Evolutionary conservation across 192 early-diverging fungal species (phyloP).

Genomic region (Rhizoclosmatium sp.): DNA sequence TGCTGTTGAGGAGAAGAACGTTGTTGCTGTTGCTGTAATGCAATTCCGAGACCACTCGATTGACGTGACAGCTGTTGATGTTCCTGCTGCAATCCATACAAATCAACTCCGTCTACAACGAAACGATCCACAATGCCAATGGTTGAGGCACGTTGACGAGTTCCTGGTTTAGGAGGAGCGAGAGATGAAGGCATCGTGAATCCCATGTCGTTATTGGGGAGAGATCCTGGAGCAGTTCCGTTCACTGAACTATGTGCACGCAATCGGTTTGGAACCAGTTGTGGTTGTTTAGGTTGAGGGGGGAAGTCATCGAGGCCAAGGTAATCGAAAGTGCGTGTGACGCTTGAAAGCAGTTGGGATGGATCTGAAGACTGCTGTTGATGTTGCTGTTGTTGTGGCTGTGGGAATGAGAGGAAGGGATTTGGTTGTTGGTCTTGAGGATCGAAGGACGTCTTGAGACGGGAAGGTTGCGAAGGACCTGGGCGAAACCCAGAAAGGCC

Average conservation of each 20-base stretch:
- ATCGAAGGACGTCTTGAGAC: slow-evolving; percentile 21
- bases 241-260: slow-evolving; percentile 10
- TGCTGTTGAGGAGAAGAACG: slow-evolving; percentile 2
- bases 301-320: slow-evolving; percentile 63
- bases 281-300: neutral
- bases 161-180: slow-evolving; percentile 6
- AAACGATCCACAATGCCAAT: slow-evolving; percentile 49
- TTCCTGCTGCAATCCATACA: slow-evolving; percentile 14
- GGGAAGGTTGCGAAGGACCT: neutral
- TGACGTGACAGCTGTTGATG: neutral
- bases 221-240: neutral
- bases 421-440: neutral
- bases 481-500: neutral
- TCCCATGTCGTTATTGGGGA: neutral
- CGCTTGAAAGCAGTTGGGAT: neutral
- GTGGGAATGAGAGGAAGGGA: too few relatives aligned
- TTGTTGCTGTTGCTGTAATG: neutral
- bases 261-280: slow-evolving; percentile 9
- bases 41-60: neutral
- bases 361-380: too few relatives aligned
- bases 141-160: slow-evolving; percentile 42
- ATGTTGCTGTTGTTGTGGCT: too few relatives aligned
- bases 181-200: slow-evolving; percentile 1
- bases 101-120: slow-evolving; percentile 34
- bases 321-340: slow-evolving; percentile 72